Evolutionary conservation across 2,329 filamentous ascomycete species (phyloP).

Genomic region (Thielaviopsis musarum): DNA sequence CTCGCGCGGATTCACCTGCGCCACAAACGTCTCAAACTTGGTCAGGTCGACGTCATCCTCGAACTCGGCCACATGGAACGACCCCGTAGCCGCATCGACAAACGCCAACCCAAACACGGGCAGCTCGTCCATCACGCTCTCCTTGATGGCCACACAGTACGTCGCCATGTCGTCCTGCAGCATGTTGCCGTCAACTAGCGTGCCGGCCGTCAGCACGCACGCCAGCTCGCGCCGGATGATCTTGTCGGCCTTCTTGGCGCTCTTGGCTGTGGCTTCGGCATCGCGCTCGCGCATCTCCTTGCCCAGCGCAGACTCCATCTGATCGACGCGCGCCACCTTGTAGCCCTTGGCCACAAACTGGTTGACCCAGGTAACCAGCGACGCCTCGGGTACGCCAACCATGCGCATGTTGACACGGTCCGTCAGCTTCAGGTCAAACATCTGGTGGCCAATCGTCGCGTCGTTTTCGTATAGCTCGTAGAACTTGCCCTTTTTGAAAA

Average conservation of each 20-base stretch:
- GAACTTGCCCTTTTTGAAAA: slow-evolving; percentile 99
- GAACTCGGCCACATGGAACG: slow-evolving; percentile 88
- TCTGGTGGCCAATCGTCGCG: slow-evolving; percentile 84
- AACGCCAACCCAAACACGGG: slow-evolving; percentile 86
- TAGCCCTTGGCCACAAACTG: slow-evolving; percentile 96
- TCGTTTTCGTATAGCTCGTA: slow-evolving; percentile 98
- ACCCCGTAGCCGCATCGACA: slow-evolving; percentile 86
- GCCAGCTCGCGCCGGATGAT: slow-evolving; percentile 83
- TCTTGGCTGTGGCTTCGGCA: slow-evolving; percentile 33
- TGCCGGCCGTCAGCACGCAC: slow-evolving; percentile 80
- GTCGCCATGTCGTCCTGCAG: slow-evolving; percentile 95
- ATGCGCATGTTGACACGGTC: slow-evolving; percentile 99
- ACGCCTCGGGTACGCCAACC: slow-evolving; percentile 93
- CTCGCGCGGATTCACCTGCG: slow-evolving; percentile 79
- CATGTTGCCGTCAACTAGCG: slow-evolving; percentile 90
- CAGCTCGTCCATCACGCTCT: slow-evolving; percentile 51
- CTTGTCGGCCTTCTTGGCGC: slow-evolving; percentile 63
- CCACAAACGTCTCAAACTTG: slow-evolving; percentile 92
- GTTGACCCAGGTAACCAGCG: slow-evolving; percentile 91
- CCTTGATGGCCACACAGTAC: slow-evolving; percentile 90
- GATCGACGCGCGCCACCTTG: slow-evolving; percentile 93
- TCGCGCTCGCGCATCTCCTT: slow-evolving; percentile 98
- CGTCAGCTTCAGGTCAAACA: slow-evolving; percentile 94
- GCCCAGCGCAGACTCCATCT: slow-evolving; percentile 85
- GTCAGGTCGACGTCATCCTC: slow-evolving; percentile 84